Base-by-base conservation (phyloP, 306 rosid species). In the Ormosia semicastrata region DNA sequence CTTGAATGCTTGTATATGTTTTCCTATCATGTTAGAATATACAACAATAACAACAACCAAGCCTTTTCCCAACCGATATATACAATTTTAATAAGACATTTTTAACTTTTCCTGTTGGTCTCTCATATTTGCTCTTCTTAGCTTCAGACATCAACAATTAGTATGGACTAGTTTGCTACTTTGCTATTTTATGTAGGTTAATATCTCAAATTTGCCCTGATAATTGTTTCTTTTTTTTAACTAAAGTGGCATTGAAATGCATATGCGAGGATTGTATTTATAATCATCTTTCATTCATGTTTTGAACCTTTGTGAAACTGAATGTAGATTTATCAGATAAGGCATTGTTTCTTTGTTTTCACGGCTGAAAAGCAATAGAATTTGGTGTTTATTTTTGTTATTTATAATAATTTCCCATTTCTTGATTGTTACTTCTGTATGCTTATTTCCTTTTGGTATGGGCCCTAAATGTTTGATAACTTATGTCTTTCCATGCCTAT, bases 1-100 rank as follows among this genome's bases (percentile, higher is more conserved):
- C 73, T 64, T 63, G 71, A 77, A 52, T 37, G 65, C 43, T 82
- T 73, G 34, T 66, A 15, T 37, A 57, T 76, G 36, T 44, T 6
- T 66, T 57, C 62, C 47, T 11, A 56, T 43, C 18, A 47, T 83
- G 13, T 71, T 58, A 9, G 36, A 29, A 44, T 29, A 29, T 40
- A 7, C n/a, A n/a, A n/a, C n/a, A n/a, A n/a, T n/a, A n/a, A n/a
- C n/a, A n/a, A n/a, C n/a, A n/a, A n/a, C n/a, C n/a, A n/a, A n/a
- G n/a, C n/a, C n/a, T n/a, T n/a, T n/a, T n/a, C n/a, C n/a, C n/a
- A n/a, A n/a, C n/a, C n/a, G n/a, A 44, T 29, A 29, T 40, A 7
- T 41, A 69, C 29, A 44, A 24, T 46, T 43, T 24, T 24, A 2
- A 2, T 12, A 12, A 10, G 41, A 69, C 41, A 62, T 12, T 29